phyloP scores from a whole-genome alignment of 345 rosid species.

The Psidium guajava region DNA sequence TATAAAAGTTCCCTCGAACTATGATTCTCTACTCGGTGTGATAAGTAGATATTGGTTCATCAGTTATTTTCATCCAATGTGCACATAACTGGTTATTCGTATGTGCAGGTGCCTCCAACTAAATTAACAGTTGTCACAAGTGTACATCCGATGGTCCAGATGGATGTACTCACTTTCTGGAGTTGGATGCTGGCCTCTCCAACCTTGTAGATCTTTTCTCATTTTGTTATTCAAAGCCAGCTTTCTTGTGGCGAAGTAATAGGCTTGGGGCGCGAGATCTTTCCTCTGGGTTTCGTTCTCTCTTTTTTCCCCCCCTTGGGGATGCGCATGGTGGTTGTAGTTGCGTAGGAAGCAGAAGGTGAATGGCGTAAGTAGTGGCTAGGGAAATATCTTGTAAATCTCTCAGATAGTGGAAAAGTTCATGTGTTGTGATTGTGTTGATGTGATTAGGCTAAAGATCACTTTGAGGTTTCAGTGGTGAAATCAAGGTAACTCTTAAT shows the following conservation, averaged over 20 bases:
- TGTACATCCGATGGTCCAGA: neutral
- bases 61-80: neutral
- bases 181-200: neutral
- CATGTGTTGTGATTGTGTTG: neutral
- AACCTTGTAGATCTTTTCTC: neutral
- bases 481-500: neutral
- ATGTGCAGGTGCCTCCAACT: slow-evolving; percentile 1
- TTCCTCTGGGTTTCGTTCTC: neutral
- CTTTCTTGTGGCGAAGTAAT: neutral
- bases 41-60: neutral
- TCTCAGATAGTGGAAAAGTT: neutral
- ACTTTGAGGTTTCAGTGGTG: neutral
- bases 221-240: neutral
- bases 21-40: neutral
- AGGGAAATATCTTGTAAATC: neutral
- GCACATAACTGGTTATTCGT: neutral
- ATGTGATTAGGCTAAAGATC: neutral
- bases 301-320: neutral
- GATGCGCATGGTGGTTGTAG: neutral
- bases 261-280: neutral
- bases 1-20: neutral
- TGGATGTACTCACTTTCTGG: neutral
- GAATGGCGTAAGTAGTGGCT: neutral
- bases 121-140: neutral
- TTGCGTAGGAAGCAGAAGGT: neutral